Conservation (phyloP, 768 basidiomycete genomes). For the Xerocomus brunneocitrinus region DNA sequence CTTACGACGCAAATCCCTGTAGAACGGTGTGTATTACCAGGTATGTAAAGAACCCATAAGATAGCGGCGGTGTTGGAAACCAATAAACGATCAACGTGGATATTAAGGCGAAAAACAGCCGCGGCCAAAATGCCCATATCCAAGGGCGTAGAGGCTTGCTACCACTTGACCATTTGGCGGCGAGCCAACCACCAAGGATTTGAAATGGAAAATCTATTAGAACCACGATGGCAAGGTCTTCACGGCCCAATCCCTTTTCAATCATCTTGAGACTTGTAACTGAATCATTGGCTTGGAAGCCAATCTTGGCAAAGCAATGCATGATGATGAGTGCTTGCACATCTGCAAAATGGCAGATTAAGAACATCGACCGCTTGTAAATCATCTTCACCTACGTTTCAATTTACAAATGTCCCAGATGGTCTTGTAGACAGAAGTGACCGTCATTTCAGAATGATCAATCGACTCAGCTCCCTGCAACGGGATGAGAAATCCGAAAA, state of each 20-base stretch:
- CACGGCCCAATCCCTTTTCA: slow-evolving; percentile 92
- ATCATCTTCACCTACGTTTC: slow-evolving; percentile 53
- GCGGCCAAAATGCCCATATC: slow-evolving; percentile 88
- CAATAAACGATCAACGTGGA: slow-evolving; percentile 75
- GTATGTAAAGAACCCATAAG: slow-evolving; percentile 72
- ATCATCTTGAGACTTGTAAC: slow-evolving; percentile 90
- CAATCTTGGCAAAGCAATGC: slow-evolving; percentile 90
- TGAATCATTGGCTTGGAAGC: slow-evolving; percentile 91
- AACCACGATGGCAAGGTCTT: slow-evolving; percentile 93
- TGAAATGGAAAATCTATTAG: slow-evolving; percentile 98
- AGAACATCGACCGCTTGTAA: neutral
- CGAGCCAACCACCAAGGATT: slow-evolving; percentile 90
- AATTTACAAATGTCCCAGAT: slow-evolving; percentile 94
- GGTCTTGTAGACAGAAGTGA: slow-evolving; percentile 84
- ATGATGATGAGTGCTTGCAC: slow-evolving; percentile 83
- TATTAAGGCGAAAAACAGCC: slow-evolving; percentile 66
- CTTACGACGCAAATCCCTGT: slow-evolving; percentile 82
- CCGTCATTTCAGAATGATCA: slow-evolving; percentile 82
- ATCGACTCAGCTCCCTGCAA: slow-evolving; percentile 68
- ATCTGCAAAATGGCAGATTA: slow-evolving; percentile 45
- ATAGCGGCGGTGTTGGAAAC: slow-evolving; percentile 78
- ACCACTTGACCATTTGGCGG: slow-evolving; percentile 86
- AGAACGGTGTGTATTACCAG: slow-evolving; percentile 79
- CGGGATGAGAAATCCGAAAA: neutral
- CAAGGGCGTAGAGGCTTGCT: slow-evolving; percentile 79